Percentiles rank a stretch among this genome's conserved stretches.
Evolutionary conservation across 768 basidiomycete genomes (phyloP).

Genomic region (Cyclocybe aegerita): DNA sequence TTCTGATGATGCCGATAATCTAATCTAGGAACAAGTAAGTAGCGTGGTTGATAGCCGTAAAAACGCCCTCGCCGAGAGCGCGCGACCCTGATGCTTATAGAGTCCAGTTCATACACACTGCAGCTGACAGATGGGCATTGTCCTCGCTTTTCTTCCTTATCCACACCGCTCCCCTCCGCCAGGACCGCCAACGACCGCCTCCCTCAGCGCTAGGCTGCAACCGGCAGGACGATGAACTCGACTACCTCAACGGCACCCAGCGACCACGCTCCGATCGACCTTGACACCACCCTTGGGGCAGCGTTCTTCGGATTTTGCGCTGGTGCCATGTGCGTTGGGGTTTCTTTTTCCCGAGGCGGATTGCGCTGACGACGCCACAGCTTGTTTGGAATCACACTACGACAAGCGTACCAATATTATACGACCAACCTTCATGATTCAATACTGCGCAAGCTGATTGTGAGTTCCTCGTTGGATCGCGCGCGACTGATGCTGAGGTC

Average conservation of each 20-base stretch:
- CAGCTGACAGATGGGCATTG: slow-evolving; percentile 7
- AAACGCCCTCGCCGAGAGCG: background rate
- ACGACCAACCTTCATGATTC: slow-evolving; percentile 16
- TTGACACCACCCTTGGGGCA: slow-evolving; percentile 21
- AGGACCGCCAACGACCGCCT: slow-evolving; percentile 10
- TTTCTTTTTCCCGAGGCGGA: background rate
- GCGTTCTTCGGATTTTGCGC: slow-evolving; percentile 30
- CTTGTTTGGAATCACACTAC: slow-evolving; percentile 28
- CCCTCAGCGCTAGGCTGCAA: slow-evolving; percentile 16
- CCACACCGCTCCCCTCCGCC: background rate
- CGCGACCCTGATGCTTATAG: slow-evolving; percentile 2
- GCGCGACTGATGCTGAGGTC: background rate
- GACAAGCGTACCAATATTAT: slow-evolving; percentile 30
- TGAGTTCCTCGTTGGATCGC: slow-evolving; percentile 9
- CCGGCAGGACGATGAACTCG: slow-evolving; percentile 17
- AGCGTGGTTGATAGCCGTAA: background rate
- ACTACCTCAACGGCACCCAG: slow-evolving; percentile 8
- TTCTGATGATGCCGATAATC: background rate
- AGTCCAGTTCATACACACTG: slow-evolving; percentile 8
- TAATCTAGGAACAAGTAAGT: slow-evolving; percentile 1
- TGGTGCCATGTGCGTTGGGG: slow-evolving; percentile 25
- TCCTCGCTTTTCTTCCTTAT: slow-evolving; percentile 5
- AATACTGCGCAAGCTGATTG: slow-evolving; percentile 17
- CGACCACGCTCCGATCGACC: background rate
- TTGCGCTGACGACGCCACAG: slow-evolving; percentile 8